Percentiles rank a stretch among this genome's conserved stretches.
These are phyloP conservation scores for Begonia peltatifolia DNA, from an alignment of 306 rosid species.

Conservation along the genomic window DNA sequence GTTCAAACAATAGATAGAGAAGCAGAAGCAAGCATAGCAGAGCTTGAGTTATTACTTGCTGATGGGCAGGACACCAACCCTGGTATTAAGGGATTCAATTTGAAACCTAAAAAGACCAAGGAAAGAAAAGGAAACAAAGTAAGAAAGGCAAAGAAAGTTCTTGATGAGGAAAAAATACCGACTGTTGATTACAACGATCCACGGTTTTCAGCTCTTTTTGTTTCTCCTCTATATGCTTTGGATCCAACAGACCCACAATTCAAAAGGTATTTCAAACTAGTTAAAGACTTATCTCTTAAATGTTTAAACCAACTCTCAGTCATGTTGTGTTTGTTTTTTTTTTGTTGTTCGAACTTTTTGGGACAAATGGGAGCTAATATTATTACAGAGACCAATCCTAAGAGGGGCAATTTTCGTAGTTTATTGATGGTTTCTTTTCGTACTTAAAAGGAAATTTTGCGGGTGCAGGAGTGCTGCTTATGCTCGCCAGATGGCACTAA, in stretches of 20 bases:
- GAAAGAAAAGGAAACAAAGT: constrained; percentile 42
- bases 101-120: constrained; percentile 46
- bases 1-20: constrained; percentile 21
- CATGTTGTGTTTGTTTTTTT: too few relatives aligned
- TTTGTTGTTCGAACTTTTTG: too few relatives aligned
- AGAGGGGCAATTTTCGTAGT: neutral
- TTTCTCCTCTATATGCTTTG: constrained; percentile 39
- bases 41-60: constrained; percentile 87
- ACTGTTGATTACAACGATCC: constrained; percentile 44
- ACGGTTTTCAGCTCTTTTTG: constrained; percentile 56
- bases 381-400: too few relatives aligned
- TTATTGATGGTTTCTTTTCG: constrained; percentile 3
- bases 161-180: constrained; percentile 62
- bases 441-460: constrained; percentile 12
- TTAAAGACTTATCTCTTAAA: too few relatives aligned
- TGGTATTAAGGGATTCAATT: constrained; percentile 55
- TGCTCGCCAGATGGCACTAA: constrained; percentile 43
- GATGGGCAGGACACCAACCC: constrained; percentile 51
- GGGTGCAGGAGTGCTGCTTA: constrained; percentile 58
- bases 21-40: constrained; percentile 54
- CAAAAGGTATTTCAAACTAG: constrained; percentile 46
- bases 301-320: too few relatives aligned
- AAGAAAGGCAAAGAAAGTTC: constrained; percentile 37
- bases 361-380: too few relatives aligned
- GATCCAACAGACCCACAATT: constrained; percentile 89